Evolutionary conservation across 768 basidiomycete species (phyloP), one percentile per base, ranked within the genome.

Genomic region (Tylopilus vinaceipallidus): DNA sequence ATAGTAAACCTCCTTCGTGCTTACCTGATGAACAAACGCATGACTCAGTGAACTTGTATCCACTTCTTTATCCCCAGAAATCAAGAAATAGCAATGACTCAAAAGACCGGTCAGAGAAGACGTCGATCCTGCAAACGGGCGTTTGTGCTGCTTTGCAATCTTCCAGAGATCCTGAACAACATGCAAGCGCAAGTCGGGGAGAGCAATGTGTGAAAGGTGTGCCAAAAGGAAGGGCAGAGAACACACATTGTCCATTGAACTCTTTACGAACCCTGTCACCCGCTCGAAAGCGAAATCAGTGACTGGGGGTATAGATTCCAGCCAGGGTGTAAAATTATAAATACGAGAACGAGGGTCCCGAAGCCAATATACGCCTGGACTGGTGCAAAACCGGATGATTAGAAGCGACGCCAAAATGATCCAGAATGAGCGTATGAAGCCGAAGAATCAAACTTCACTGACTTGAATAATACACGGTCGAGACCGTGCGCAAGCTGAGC

Each of bases 331-430:
- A 62, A 92, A 98, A 61, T 95, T 95, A 70, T 89, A 95, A 13
- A 91, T 86, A 6, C 82, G 77, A 0, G 92, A 88, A 16, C 88
- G 77, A 1, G 91, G 89, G 62, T 98, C 93, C 59, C 83, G 82
- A 2, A 97, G 70, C 85, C 91, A 91, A 58, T 93, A 90, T 1
- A 95, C 86, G 10, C 91, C 90, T 5, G 88, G 90, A 57, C 94
- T 97, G 52, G 20, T 50, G 19, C 9, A 32, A 45, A 41, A 27
- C 7, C 43, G 26, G 35, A 4, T 13, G 1, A 9, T 45, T 43
- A 9, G 20, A 34, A 13, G 32, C 4, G 8, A 36, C 16, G 35
- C 5, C 14, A 3, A 17, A 22, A 11, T 5, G 10, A 29, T 27
- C 39, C 50, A 12, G 11, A 33, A 12, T 20, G 6, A 37, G 11